Base-by-base conservation (phyloP, 2,329 filamentous ascomycete genomes). In the Zymoseptoria pseudotritici region DNA sequence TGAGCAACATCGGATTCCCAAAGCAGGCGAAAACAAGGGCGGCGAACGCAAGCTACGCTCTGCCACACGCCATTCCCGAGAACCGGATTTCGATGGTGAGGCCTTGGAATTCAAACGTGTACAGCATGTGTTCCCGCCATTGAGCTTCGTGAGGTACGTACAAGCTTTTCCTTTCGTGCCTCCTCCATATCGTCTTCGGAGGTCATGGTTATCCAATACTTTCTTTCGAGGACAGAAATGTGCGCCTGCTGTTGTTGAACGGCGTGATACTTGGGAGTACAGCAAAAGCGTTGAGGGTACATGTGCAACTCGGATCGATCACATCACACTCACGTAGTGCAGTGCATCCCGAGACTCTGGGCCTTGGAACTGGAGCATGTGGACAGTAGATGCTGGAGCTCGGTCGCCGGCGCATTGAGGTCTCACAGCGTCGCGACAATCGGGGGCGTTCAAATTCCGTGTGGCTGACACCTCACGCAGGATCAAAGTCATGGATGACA, bases 401-500 rank as follows among this genome's bases (percentile, higher is more conserved):
- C 50, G 50, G 50, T 46, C 36, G 36, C 13, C 13, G 17, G 36
- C 36, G 36, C 36, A 46, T 46, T 46, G 36, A 11, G 5, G 36
- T 46, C 13, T 46, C 36, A 46, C 36, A 46, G 17, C 36, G 13
- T 46, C 13, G 13, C 17, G 36, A 17, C 13, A 29, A 5, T n/a
- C 13, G 6, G 36, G 13, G 5, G 36, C 36, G 36, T 46, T 46
- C 36, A n/a, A 46, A n/a, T n/a, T 46, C 6, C 36, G 17, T 13
- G 17, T 46, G 36, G 36, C 36, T 46, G 26, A 63, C 60, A 26
- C 42, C 42, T 57, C 21, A 13, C 61, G 57, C 61, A 86, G 84
- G 66, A 90, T 97, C 79, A 91, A 95, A 68, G 81, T 97, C 66
- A 88, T 91, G 74, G 90, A 97, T 72, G 88, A 96, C 66, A 54